A percentile compares a stretch with the other conserved stretches of the same genome.
Conservation (phyloP, 2,329 filamentous ascomycete genomes). For the Fusarium subtropicale region DNA sequence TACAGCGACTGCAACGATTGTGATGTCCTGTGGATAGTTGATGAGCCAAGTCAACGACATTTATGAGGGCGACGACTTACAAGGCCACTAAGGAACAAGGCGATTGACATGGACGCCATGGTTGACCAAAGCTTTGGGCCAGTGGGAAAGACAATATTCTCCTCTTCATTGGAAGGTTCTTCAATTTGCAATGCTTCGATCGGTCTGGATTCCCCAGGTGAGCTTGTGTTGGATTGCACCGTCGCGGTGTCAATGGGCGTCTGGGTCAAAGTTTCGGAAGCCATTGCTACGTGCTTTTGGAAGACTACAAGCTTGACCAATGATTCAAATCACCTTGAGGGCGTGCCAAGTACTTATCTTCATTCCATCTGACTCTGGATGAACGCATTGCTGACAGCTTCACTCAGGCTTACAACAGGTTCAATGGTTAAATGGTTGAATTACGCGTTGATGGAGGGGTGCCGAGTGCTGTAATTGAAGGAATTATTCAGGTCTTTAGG, state of each 20-base stretch:
- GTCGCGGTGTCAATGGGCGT: background rate
- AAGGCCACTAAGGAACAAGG: constrained; percentile 40
- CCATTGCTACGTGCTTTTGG: background rate
- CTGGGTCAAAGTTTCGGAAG: constrained; percentile 1
- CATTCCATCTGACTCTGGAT: accelerated
- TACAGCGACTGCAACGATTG: constrained; percentile 40
- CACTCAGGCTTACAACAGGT: constrained; percentile 4
- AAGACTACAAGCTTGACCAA: accelerated
- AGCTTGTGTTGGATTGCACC: background rate
- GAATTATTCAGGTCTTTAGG: background rate
- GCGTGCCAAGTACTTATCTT: accelerated
- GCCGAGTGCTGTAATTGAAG: constrained; percentile 6
- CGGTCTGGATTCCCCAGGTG: background rate
- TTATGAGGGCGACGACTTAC: background rate
- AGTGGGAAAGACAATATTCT: constrained; percentile 13
- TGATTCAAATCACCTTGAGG: accelerated
- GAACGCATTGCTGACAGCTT: constrained; percentile 10
- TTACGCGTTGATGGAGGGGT: constrained; percentile 1
- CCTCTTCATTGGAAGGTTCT: constrained; percentile 6
- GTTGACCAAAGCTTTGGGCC: constrained; percentile 44
- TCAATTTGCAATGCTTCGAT: constrained; percentile 13
- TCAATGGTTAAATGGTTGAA: background rate
- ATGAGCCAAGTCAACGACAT: accelerated
- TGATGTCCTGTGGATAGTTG: constrained; percentile 26
- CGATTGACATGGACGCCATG: constrained; percentile 42